These are phyloP conservation scores for Tylopilus plumbeoviolaceoides DNA, from an alignment of 768 basidiomycete genomes.

Conservation along the genomic window DNA sequence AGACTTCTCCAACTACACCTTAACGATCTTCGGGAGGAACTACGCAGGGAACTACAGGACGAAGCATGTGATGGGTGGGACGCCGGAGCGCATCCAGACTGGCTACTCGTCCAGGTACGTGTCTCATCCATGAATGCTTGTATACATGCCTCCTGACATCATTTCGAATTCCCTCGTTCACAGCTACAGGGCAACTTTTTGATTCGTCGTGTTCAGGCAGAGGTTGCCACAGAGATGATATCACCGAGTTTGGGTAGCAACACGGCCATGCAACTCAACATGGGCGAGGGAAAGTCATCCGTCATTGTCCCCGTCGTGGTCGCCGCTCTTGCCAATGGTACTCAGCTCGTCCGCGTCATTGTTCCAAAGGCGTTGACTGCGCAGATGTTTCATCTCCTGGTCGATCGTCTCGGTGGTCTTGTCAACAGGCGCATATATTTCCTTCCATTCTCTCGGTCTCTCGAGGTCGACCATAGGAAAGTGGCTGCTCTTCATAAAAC, in stretches of 20 bases:
- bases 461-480: slow-evolving; percentile 18
- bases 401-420: slow-evolving; percentile 41
- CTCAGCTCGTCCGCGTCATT: slow-evolving; percentile 44
- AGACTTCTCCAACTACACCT: slow-evolving; percentile 29
- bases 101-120: slow-evolving; percentile 42
- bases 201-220: slow-evolving; percentile 39
- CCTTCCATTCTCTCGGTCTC: slow-evolving; percentile 45
- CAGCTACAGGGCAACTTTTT: slow-evolving; percentile 45
- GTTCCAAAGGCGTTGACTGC: slow-evolving; percentile 43
- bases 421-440: slow-evolving; percentile 44
- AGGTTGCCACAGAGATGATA: slow-evolving; percentile 45
- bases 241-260: slow-evolving; percentile 33
- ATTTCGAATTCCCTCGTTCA: not conserved
- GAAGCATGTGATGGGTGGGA: slow-evolving; percentile 20
- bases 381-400: slow-evolving; percentile 48
- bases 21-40: slow-evolving; percentile 26
- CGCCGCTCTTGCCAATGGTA: slow-evolving; percentile 38
- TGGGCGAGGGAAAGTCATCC: slow-evolving; percentile 53
- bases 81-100: slow-evolving; percentile 32
- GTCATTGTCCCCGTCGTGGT: slow-evolving; percentile 45
- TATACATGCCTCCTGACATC: not conserved
- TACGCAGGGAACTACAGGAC: slow-evolving; percentile 26
- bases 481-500: slow-evolving; percentile 27
- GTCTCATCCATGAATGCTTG: not conserved
- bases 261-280: slow-evolving; percentile 47